Evolutionary conservation across 179 eudicot species (phyloP), one percentile per base, ranked within the genome.

Genomic region (Beta macrorhiza): DNA sequence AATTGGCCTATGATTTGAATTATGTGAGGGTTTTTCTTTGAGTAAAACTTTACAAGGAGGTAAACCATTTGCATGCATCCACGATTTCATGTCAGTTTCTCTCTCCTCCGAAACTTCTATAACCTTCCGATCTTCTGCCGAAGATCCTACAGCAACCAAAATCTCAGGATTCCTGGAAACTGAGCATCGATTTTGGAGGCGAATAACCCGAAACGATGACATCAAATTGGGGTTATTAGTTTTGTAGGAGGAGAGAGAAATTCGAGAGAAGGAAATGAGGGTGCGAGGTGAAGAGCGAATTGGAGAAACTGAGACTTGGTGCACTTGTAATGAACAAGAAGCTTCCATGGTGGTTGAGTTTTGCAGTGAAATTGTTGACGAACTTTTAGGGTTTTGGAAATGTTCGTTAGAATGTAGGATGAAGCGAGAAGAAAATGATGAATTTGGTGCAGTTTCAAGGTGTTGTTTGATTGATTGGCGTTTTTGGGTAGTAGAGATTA

Each of bases 31-130:
- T 65, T 83, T 83, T 0, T 94, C 97, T 57, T 91, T 91, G 5
- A 97, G 89, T 49, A 91, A 61, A 58, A 94, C 93, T 79, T 91
- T 94, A 70, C 97, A 97, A 65, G 93, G 89, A 12, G 94, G 93
- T 44, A 94, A 80, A 0, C 99, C 99, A 72, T 97, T 92, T 5
- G 72, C 64, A 51, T 94, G 94, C 98, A 97, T 94, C 99, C 99
- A 97, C 47, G 88, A 61, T 78, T 89, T 94, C 87, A 97, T 86
- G 77, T 97, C 98, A 68, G 56, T 5, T 11, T 73, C 77, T 52
- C 62, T 13, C 16, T 56, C 64, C 10, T 74, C 51, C 37, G 59
- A 25, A n/a, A n/a, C 52, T 12, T 72, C 44, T 3, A 52, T 15
- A 72, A 52, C 7, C n/a, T 37, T 57, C 25, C 25, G 29, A 74